These are phyloP conservation scores for Cercophora samala DNA, from an alignment of 495 filamentous ascomycete species.

Conservation along the genomic window DNA sequence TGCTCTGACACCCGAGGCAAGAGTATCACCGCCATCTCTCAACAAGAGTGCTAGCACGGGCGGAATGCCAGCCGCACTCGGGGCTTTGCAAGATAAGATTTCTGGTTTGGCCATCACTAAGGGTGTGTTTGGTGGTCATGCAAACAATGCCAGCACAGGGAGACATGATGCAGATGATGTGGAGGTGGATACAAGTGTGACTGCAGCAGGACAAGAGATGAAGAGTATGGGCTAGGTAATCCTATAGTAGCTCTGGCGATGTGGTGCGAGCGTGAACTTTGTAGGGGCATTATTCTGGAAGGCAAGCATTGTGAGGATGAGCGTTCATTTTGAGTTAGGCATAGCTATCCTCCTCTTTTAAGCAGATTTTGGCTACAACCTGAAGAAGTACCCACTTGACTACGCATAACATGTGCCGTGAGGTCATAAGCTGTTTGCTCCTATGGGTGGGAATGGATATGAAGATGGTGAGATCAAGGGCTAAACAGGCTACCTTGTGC, in stretches of 20 bases:
- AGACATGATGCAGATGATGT: conserved; percentile 14
- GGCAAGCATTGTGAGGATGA: neutral
- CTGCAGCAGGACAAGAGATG: conserved; percentile 31
- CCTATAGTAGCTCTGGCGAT: neutral
- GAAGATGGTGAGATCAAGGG: too few species aligned
- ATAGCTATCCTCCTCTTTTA: too few species aligned
- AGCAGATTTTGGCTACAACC: too few species aligned
- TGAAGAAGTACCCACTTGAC: neutral
- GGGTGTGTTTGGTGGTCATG: conserved; percentile 27
- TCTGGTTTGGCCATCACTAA: conserved; percentile 44
- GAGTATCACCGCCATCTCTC: conserved; percentile 28
- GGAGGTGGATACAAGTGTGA: conserved; percentile 13
- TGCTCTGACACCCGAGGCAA: conserved; percentile 36
- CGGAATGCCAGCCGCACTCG: conserved; percentile 39
- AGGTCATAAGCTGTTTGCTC: neutral
- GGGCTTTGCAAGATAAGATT: conserved; percentile 47
- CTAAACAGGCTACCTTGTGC: too few species aligned
- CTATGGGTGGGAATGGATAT: neutral
- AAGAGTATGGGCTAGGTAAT: conserved; percentile 30
- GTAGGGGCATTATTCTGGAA: neutral
- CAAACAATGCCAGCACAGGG: conserved; percentile 14
- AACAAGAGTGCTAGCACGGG: conserved; percentile 43
- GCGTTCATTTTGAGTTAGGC: neutral
- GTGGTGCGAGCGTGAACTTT: neutral
- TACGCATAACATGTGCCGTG: neutral